Percentiles rank a stretch among this genome's conserved stretches.
Evolutionary conservation across 768 basidiomycete species (phyloP).

Genomic region (Trametes meyenii): DNA sequence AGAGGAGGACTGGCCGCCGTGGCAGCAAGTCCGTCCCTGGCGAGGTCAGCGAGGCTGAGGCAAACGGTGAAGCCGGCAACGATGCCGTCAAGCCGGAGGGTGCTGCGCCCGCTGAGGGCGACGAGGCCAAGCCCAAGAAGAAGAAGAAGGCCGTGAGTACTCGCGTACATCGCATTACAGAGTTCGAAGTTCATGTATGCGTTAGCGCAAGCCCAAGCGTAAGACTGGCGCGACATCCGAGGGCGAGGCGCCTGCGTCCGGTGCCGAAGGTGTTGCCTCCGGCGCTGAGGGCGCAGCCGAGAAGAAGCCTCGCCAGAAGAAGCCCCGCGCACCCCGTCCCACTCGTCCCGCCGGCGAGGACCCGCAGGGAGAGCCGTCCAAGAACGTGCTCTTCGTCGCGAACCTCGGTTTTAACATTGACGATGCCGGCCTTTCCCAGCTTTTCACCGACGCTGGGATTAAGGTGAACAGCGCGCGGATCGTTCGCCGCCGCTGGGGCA

Average conservation of each 20-base stretch:
- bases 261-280: conserved; percentile 26
- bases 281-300: conserved; percentile 36
- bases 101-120: conserved; percentile 52
- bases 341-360: conserved; percentile 79
- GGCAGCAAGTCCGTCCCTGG: conserved; percentile 86
- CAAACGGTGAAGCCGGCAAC: conserved; percentile 68
- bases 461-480: conserved; percentile 85
- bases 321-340: conserved; percentile 57
- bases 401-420: conserved; percentile 96
- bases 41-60: conserved; percentile 89
- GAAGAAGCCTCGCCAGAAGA: conserved; percentile 57
- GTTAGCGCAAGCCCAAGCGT: conserved; percentile 52
- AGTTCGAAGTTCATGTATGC: conserved; percentile 27
- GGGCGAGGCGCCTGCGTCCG: conserved; percentile 34
- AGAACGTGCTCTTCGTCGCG: conserved; percentile 92
- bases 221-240: conserved; percentile 40
- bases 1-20: conserved; percentile 83
- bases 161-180: conserved; percentile 3
- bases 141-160: conserved; percentile 77
- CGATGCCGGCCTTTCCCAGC: conserved; percentile 73
- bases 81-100: conserved; percentile 52
- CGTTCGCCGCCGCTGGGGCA: conserved; percentile 82
- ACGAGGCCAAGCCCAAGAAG: conserved; percentile 71
- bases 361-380: conserved; percentile 85
- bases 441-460: conserved; percentile 90